Evolutionary conservation across 768 basidiomycete genomes (phyloP).

Genomic region (Mycena indigotica): DNA sequence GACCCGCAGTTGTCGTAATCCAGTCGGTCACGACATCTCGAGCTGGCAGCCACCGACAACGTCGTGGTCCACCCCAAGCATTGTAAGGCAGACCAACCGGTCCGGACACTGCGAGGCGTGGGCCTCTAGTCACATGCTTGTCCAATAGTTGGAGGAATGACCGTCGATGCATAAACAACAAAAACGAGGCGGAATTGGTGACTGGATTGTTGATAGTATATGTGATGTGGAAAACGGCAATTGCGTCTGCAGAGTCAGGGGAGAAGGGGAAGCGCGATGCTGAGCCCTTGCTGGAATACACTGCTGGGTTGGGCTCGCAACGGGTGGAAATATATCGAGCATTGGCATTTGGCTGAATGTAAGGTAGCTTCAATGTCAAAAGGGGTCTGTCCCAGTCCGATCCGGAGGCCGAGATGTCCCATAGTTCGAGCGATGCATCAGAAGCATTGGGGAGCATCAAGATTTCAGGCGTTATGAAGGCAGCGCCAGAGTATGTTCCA

Average conservation of each 20-base stretch:
- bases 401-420: conserved; percentile 37
- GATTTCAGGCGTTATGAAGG: conserved; percentile 28
- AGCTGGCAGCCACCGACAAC: conserved; percentile 23
- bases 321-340: conserved; percentile 37
- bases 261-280: conserved; percentile 27
- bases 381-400: conserved; percentile 21
- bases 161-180: conserved; percentile 40
- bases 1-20: conserved; percentile 29
- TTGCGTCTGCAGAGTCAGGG: conserved; percentile 29
- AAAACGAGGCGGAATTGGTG: conserved; percentile 21
- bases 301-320: conserved; percentile 44
- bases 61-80: conserved; percentile 24
- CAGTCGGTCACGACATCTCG: conserved; percentile 9
- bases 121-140: neutral
- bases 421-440: conserved; percentile 27
- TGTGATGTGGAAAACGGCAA: conserved; percentile 38
- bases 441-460: conserved; percentile 31
- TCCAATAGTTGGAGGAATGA: conserved; percentile 28
- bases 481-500: conserved; percentile 25
- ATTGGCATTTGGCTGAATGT: conserved; percentile 25
- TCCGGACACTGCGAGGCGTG: conserved; percentile 8
- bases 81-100: conserved; percentile 15
- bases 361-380: conserved; percentile 36
- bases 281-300: conserved; percentile 7
- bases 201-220: conserved; percentile 10